Evolutionary conservation across 768 basidiomycete species (phyloP).

Genomic region (Pleurotus sapidus): DNA sequence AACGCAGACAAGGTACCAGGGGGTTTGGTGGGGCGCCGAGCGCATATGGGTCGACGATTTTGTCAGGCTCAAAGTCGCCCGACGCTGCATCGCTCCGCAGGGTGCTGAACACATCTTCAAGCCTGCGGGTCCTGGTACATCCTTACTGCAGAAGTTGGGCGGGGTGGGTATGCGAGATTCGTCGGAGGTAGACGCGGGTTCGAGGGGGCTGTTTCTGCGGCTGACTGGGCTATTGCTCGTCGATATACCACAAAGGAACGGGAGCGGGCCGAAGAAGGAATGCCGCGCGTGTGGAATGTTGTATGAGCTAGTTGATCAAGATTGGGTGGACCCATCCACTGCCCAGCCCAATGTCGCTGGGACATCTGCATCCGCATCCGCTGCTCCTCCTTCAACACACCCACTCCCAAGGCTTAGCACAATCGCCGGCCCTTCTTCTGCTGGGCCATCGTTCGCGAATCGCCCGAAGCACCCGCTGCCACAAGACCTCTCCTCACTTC

Average conservation of each 20-base stretch:
- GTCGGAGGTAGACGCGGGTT: constrained; percentile 46
- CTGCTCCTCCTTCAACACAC: not conserved
- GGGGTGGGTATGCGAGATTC: constrained; percentile 19
- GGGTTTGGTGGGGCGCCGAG: constrained; percentile 89
- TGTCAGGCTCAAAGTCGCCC: constrained; percentile 70
- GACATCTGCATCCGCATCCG: not conserved
- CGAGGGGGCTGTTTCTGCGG: constrained; percentile 70
- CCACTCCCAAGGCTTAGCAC: constrained; percentile 4
- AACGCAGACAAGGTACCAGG: constrained; percentile 65
- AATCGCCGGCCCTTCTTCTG: constrained; percentile 5
- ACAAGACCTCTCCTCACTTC: constrained; percentile 18
- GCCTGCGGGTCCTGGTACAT: constrained; percentile 58
- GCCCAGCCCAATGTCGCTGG: not conserved
- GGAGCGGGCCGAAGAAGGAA: constrained; percentile 44
- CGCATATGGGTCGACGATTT: constrained; percentile 87
- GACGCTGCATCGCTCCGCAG: constrained; percentile 62
- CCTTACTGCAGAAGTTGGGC: constrained; percentile 21
- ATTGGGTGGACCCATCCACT: constrained; percentile 50
- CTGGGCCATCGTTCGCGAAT: constrained; percentile 7
- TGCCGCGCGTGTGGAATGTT: constrained; percentile 71
- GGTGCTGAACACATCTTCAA: constrained; percentile 59
- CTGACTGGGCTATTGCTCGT: constrained; percentile 64
- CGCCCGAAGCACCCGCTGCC: constrained; percentile 19
- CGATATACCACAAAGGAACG: constrained; percentile 40
- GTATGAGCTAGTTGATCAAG: constrained; percentile 75